Base-by-base conservation (phyloP, 768 basidiomycete species). In the Phallus indusiatus region DNA sequence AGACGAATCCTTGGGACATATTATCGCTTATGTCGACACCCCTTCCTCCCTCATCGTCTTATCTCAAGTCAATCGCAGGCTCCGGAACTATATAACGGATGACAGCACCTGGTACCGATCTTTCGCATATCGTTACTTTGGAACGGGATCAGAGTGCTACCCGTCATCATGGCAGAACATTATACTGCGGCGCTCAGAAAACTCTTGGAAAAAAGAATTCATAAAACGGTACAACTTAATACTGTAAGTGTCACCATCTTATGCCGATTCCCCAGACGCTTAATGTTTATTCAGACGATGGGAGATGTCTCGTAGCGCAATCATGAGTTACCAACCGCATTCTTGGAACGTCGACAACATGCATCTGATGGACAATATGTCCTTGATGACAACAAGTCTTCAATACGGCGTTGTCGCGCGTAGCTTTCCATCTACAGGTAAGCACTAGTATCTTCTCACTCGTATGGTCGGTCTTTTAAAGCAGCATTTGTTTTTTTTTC, bases 81-180 rank as follows among this genome's bases (percentile, higher is more conserved):
- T 90, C 58, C 75, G 78, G 67, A 73, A 77, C 62, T 88, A 90
- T 77, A 73, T 90, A 76, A 78, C 78, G 56, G 78, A 88, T 65
- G 90, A 93, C 61, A 84, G 81, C 66, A 90, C 87, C 36, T 93
- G 90, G 90, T 77, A 80, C 54, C 75, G 81, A 20, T 90, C 90
- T 28, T 89, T 88, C 69, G 73, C 83, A 61, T 79, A 75, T 55
- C 84, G 85, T 67, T 83, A 82, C 66, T 68, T 90, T 48, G 82
- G 80, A 53, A 78, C 90, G 55, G 71, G 76, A 9, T 88, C 88
- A 17, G 86, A 90, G 70, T 70, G 70, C 56, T 79, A 82, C 60
- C 69, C 85, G 34, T 67, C 76, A 57, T 69, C 77, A 61, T 70
- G 56, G 11, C 73, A 69, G 60, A 72, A 72, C 54, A 67, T 79